Evolutionary conservation across 192 early-diverging fungal species (phyloP).

Genomic region (Pilobolus umbonatus): DNA sequence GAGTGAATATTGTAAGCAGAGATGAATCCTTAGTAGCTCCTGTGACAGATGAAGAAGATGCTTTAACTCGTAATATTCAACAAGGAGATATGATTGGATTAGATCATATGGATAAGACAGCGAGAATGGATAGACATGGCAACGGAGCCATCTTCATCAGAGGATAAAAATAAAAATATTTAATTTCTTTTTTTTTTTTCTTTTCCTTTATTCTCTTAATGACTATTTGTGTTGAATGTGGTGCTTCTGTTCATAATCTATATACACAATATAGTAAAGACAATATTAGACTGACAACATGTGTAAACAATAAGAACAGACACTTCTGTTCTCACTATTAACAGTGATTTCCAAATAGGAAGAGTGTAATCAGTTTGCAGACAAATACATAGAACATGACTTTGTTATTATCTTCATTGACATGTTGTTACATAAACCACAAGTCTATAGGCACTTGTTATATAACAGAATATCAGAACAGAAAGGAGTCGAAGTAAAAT

Average conservation of each 20-base stretch:
- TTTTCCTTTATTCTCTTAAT: slow-evolving; percentile 22
- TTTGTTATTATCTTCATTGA: slow-evolving; percentile 86
- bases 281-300: slow-evolving; percentile 80
- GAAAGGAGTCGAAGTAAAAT: slow-evolving; percentile 1
- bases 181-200: slow-evolving; percentile 5
- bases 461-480: slow-evolving; percentile 70
- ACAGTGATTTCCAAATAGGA: slow-evolving; percentile 33
- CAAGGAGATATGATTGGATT: slow-evolving; percentile 40
- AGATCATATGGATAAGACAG: slow-evolving; percentile 41
- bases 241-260: slow-evolving; percentile 56
- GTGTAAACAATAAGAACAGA: slow-evolving; percentile 41
- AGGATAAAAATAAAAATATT: slow-evolving; percentile 19
- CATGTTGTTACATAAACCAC: slow-evolving; percentile 83
- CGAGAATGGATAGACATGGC: slow-evolving; percentile 10
- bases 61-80: slow-evolving; percentile 21
- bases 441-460: slow-evolving; percentile 82
- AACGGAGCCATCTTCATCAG: slow-evolving; percentile 25
- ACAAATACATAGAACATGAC: slow-evolving; percentile 92
- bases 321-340: not conserved
- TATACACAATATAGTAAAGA: slow-evolving; percentile 81
- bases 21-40: slow-evolving; percentile 8
- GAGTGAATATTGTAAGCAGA: slow-evolving; percentile 41
- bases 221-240: slow-evolving; percentile 81
- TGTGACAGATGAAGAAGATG: slow-evolving; percentile 12
- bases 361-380: slow-evolving; percentile 74